Evolutionary conservation across 768 basidiomycete genomes (phyloP), one percentile per base, ranked within the genome.

Genomic region (Royoungia palumana): DNA sequence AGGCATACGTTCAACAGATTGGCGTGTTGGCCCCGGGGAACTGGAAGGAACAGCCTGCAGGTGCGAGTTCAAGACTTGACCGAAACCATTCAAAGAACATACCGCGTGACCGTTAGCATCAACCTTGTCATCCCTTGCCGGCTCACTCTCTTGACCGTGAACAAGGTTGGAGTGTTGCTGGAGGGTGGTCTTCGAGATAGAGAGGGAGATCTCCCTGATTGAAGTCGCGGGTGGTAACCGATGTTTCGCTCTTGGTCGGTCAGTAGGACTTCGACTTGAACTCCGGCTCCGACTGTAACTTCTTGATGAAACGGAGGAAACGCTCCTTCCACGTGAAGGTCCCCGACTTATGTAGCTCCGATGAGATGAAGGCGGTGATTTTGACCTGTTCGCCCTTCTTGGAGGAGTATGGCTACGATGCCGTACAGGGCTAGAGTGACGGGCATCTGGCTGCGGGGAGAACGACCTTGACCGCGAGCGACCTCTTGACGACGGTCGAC

Each of bases 401-500:
- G 72, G 72, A 6, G 80, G 79, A 9, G 77, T 75, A 35, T 67
- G 76, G 57, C 78, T 80, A 22, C 68, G 75, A 19, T 73, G 63
- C 13, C 62, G 66, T 37, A 64, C 64, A 41, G 76, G 78, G 61
- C 79, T 83, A 10, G 74, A 69, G 49, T 77, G 79, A 51, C 75
- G 73, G 21, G 75, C 78, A 61, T 82, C 82, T 17, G 72, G 71
- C 38, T 72, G 75, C 14, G 85, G 84, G 20, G 86, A 83, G 48
- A 68, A 61, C 30, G 80, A 82, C 35, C 73, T 75, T 16, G 87
- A 85, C 37, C 73, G 77, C 24, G 85, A 87, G 30, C 80, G 83
- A 49, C 78, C 82, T 38, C 78, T 75, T 39, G 83, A 84, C 20
- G 85, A 86, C 35, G 71, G 78, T 41, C 71, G 78, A 19, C 85